Evolutionary conservation across 2,329 filamentous ascomycete genomes (phyloP).

Genomic region (Cytospora piceae): DNA sequence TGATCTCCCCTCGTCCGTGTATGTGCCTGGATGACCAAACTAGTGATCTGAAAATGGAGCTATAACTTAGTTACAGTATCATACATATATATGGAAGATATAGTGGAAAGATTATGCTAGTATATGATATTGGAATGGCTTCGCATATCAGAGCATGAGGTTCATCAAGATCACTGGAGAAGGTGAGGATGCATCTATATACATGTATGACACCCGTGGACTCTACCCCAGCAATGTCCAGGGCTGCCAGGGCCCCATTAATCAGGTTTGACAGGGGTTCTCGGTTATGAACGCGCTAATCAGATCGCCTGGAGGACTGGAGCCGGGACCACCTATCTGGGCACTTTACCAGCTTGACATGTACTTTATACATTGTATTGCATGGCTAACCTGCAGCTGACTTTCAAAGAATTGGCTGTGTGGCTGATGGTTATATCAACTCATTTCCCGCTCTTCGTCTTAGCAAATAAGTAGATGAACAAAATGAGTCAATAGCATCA

Average conservation of each 20-base stretch:
- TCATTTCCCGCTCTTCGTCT: neutral
- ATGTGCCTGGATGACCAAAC: neutral
- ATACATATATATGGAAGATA: neutral
- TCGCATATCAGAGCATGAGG: neutral
- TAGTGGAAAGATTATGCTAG: too few species aligned
- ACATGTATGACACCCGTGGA: neutral
- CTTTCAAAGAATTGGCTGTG: neutral
- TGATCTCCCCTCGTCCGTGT: neutral
- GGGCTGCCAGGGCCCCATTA: neutral
- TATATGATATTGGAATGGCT: neutral
- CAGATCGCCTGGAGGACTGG: conserved; percentile 5
- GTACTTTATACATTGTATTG: too few species aligned
- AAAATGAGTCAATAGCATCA: neutral
- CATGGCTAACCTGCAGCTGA: too few species aligned
- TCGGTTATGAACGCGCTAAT: conserved; percentile 21
- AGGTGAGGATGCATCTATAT: conserved; percentile 9
- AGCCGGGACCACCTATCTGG: conserved; percentile 12
- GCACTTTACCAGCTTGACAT: too few species aligned
- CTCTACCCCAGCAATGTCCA: conserved; percentile 1
- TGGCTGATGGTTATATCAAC: neutral
- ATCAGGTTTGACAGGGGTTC: conserved; percentile 14
- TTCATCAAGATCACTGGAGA: conserved; percentile 1
- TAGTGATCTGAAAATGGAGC: neutral
- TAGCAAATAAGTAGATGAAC: neutral
- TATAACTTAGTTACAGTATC: too few species aligned